Evolutionary conservation across 2,329 filamentous ascomycete genomes (phyloP), one percentile per base, ranked within the genome.

Genomic region (Ceratocystis variospora): DNA sequence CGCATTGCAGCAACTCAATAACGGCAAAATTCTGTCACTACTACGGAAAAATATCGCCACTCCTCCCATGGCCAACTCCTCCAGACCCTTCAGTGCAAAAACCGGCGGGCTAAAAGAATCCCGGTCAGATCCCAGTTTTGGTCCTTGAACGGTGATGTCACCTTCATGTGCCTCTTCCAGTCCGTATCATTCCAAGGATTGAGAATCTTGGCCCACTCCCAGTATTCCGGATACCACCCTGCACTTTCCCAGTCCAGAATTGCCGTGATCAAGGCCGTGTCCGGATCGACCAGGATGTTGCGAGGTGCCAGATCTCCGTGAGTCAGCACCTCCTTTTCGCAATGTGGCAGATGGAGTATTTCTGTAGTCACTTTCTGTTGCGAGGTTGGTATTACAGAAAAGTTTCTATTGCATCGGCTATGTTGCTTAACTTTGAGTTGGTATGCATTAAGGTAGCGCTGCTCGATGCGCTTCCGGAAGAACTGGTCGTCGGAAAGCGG

Each of bases 231-330:
- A 69, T 74, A 74, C 72, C 73, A 74, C 1, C 73, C 73, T 12
- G 73, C 69, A 61, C 72, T 71, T 25, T 69, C 82, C 85, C 84
- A 87, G 71, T 87, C 85, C 0, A 87, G 76, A 0, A 87, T 67
- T 0, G 84, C 85, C 0, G 71, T 75, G 6, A 87, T 71, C 2
- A 70, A 65, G 64, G 80, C 81, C 0, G 76, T 76, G 1, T 73
- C 66, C 0, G 74, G 70, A 64, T 73, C 70, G 17, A 76, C 70
- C 17, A 75, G 63, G 25, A 76, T 75, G 57, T 75, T 76, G 5
- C 72, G 69, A 1, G 72, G 69, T 55, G 74, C 74, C 5, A 76
- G 70, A 61, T 75, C 73, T 1, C 72, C 73, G 64, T 75, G 73
- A 3, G 74, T 74, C 33, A 76, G 76, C 5, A 73, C 68, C 17